Evolutionary conservation across 2,329 filamentous ascomycete genomes (phyloP), one percentile per base, ranked within the genome.

Genomic region (Fusarium tjaetaba): DNA sequence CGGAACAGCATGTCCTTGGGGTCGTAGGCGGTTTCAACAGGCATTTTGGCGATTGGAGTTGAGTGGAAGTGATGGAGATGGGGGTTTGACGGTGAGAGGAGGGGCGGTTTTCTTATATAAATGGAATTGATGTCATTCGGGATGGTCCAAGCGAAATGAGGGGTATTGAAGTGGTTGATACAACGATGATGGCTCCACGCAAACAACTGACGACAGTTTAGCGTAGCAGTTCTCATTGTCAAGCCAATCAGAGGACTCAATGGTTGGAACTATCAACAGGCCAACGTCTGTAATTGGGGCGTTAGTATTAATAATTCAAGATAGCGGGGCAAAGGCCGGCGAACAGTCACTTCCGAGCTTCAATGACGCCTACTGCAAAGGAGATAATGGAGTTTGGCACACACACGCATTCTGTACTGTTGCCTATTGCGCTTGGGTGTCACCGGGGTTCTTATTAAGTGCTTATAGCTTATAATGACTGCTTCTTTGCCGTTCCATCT

Each of bases 1-100:
- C 76, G 76, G 62, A 77, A 77, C 62, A 77, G 39, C 76, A 77
- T 77, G n/a, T 77, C 74, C 74, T 78, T 77, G 39, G 76, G 76
- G 43, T 78, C 76, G 52, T 76, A 78, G 22, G 52, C 61, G 45
- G 76, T 58, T 68, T 72, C 57, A 39, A 78, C 76, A 41, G 68
- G 65, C 75, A 76, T 76, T 51, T 65, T 74, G 68, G 28, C 10
- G 28, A 8, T 59, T 53, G 34, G 26, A 26, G 26, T 5, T 10
- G 24, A 14, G 2, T 20, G 24, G 36, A n/a, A 28, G 16, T 15
- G 16, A 41, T 30, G 18, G 41, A 2, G 4, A 49, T 65, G 36
- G 3, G 3, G 20, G 15, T 11, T 15, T 38, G 11, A 15, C 4
- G 5, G 16, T n/a, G 7, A 11, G 15, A 26, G 14, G 67, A 58